Percentiles rank a stretch among this genome's conserved stretches.
phyloP scores from a whole-genome alignment of 192 early-diverging fungal species.

The Podila clonocystis region DNA sequence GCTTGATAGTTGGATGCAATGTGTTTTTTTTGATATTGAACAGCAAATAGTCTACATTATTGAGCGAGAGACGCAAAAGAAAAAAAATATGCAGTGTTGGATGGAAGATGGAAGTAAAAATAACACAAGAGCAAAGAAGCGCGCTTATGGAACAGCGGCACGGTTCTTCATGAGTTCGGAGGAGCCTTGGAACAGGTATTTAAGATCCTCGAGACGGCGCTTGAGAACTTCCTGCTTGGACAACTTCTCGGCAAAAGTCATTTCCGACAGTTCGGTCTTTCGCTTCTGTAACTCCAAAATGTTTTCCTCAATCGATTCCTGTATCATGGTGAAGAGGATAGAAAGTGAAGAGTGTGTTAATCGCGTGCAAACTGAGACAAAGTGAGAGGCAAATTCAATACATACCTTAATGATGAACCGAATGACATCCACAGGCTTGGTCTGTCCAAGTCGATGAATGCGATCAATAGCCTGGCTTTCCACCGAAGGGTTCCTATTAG shows the following conservation, averaged over 20 bases:
- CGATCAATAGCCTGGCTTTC: slow-evolving; percentile 88
- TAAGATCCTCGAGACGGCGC: slow-evolving; percentile 52
- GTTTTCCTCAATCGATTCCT: slow-evolving; percentile 63
- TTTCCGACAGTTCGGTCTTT: slow-evolving; percentile 54
- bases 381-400: neutral
- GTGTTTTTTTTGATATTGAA: too few relatives aligned
- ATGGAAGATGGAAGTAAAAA: neutral
- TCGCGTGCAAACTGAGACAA: slow-evolving; percentile 10
- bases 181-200: slow-evolving; percentile 49
- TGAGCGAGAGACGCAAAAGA: neutral
- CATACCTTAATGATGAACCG: slow-evolving; percentile 71
- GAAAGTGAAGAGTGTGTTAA: slow-evolving; percentile 39
- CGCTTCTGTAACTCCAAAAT: slow-evolving; percentile 64
- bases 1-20: too few relatives aligned
- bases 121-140: neutral
- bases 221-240: slow-evolving; percentile 52
- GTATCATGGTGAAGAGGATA: slow-evolving; percentile 1
- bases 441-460: slow-evolving; percentile 85
- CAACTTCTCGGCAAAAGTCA: slow-evolving; percentile 53
- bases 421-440: slow-evolving; percentile 65
- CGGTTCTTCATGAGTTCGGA: slow-evolving; percentile 38
- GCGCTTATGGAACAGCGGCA: neutral
- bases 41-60: too few relatives aligned
- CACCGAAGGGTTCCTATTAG: slow-evolving; percentile 77
- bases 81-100: neutral